These are phyloP conservation scores for Cercospora zeae-maydis DNA, from an alignment of 2,329 filamentous ascomycete genomes.

Conservation along the genomic window DNA sequence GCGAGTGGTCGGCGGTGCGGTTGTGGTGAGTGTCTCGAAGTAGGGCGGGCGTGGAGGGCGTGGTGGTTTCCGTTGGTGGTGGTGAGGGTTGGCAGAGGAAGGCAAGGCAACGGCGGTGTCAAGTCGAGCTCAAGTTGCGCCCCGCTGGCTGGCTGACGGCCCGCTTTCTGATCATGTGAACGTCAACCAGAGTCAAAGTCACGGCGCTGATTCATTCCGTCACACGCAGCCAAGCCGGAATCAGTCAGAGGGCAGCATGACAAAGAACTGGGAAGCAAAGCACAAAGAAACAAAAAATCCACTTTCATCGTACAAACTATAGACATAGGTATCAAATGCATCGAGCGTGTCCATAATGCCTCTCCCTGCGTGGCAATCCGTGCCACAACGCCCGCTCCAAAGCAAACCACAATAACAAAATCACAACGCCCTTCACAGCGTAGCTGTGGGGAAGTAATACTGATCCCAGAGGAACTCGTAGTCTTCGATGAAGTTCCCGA, in stretches of 20 bases:
- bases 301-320: background rate
- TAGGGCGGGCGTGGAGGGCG: background rate
- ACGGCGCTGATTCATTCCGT: background rate
- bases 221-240: background rate
- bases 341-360: constrained; percentile 1
- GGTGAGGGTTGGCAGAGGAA: background rate
- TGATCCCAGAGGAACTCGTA: constrained; percentile 98
- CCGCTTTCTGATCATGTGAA: background rate
- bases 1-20: constrained; percentile 4
- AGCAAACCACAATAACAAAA: constrained; percentile 9
- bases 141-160: background rate
- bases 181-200: constrained; percentile 1
- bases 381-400: constrained; percentile 13
- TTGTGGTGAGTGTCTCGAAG: background rate
- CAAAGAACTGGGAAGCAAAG: background rate
- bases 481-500: constrained; percentile 84
- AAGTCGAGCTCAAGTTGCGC: background rate
- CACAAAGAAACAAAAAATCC: background rate
- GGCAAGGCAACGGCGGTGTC: background rate
- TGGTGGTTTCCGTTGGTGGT: constrained; percentile 14
- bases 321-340: background rate
- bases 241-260: background rate
- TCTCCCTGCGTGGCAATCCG: background rate
- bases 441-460: constrained; percentile 80
- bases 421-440: constrained; percentile 40